Base-by-base conservation (phyloP, 306 rosid genomes). In the Vigna reflexopilosa region DNA sequence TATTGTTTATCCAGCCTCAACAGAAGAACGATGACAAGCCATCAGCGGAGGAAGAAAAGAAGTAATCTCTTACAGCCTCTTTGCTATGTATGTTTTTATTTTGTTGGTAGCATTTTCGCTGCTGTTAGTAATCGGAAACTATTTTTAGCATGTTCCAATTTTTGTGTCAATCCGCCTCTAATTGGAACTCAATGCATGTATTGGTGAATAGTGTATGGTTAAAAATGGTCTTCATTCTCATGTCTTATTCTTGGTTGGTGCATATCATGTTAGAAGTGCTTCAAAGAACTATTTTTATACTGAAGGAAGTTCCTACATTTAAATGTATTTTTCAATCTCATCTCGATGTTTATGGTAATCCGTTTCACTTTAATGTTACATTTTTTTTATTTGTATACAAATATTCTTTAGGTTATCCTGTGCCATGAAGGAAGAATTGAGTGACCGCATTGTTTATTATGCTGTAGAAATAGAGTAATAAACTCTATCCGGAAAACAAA, bases 21-120 rank as follows among this genome's bases (percentile, higher is more conserved):
- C 85, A 86, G 87, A 91, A 93, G 84, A 67, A 85, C 8, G 97
- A 93, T 38, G 98, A 90, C 78, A 87, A 86, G 71, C 84, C 86
- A 68, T 80, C 93, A 19, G 82, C 81, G 67, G 97, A 93, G 62
- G 93, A 84, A 65, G 93, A 86, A 62, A 86, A 91, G 83, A 85
- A 83, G 88, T 70, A 84, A 78, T 66, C 47, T 54, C 40, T 45
- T 0, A 74, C 82, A 74, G 75, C 65, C 30, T 17, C 52, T 68
- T 69, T 70, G 44, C 77, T 13, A 54, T 77, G 61, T 64, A 48
- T 62, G 70, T 65, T 76, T 78, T 57, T 70, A 51, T 44, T 36
- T 65, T 62, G 80, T 48, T 72, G 70, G 71, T 72, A 65, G 61
- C 73, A 76, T 50, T 78, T 70, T 47, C 55, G 72, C 32, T 40